Base-by-base conservation (phyloP, 345 rosid species). In the Lepidium aucheri region DNA sequence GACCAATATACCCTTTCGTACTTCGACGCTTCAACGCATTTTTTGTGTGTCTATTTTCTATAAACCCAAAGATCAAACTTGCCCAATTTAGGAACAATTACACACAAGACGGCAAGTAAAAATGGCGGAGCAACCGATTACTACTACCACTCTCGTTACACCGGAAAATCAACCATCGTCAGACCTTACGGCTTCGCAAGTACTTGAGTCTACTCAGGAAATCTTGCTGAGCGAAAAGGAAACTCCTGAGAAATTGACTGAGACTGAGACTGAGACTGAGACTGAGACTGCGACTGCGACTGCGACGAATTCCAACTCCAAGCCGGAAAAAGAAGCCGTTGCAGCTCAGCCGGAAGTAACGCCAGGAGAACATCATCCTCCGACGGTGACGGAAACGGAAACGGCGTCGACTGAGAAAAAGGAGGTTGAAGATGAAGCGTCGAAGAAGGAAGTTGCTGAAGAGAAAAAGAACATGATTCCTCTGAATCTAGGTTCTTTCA, bases 401-500 rank as follows among this genome's bases (percentile, higher is more conserved):
- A 66, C 74, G 9, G 73, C 77, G 24, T 63, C 74, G 60, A 76
- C 76, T 63, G 85, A 77, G 65, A 79, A 78, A 64, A 82, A 62
- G 13, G 78, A 40, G 59, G 6, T 40, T 10, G 67, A 15, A 32
- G 60, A 39, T 1, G 65, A 56, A 7, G 9, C 53, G 32, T 10
- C 57, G 46, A 9, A 34, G 50, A 63, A 62, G 33, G 74, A 56
- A 43, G 59, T 28, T n/a, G 68, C 14, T 3, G 66, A 26, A 36
- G 78, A 49, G 40, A 62, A 72, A 3, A 52, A 55, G 26, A 76
- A 32, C 2, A 82, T 69, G 53, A 54, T 81, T 32, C 78, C 90
- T 7, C 69, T 75, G 62, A 77, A 79, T 62, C 60, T 75, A 8
- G 79, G 50, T 9, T 86, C 93, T 3, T 86, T 86, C 77, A 84